Conservation (phyloP, 2,329 filamentous ascomycete species). For the Coniochaeta hoffmannii region DNA sequence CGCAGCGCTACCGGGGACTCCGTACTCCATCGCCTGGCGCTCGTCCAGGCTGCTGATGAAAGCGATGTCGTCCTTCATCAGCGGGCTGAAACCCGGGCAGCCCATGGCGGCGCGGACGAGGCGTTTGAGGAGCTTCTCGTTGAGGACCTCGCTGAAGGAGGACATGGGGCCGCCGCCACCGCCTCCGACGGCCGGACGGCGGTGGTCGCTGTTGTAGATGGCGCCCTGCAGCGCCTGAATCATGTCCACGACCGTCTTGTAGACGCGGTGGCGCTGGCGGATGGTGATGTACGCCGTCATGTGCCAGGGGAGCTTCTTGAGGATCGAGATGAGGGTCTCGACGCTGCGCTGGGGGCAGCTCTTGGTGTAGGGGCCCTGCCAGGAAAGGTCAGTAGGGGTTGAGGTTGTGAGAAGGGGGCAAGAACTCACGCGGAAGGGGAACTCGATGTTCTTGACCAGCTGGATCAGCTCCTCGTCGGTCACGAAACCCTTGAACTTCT, state of each 20-base stretch:
- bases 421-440: conserved; percentile 50
- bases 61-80: conserved; percentile 55
- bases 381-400: not conserved
- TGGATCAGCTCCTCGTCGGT: conserved; percentile 56
- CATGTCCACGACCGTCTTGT: conserved; percentile 41
- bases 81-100: conserved; percentile 52
- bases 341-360: conserved; percentile 58
- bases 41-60: conserved; percentile 29
- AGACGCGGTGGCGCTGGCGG: conserved; percentile 46
- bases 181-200: not conserved
- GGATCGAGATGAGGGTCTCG: conserved; percentile 57
- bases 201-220: conserved; percentile 22
- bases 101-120: conserved; percentile 43
- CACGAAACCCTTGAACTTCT: conserved; percentile 54
- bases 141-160: conserved; percentile 44
- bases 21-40: conserved; percentile 27
- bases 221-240: conserved; percentile 35
- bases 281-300: conserved; percentile 49
- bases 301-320: conserved; percentile 58
- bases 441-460: conserved; percentile 56
- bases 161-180: conserved; percentile 24
- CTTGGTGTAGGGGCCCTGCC: conserved; percentile 50
- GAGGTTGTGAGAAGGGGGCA: not conserved
- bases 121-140: conserved; percentile 43
- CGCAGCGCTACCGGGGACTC: conserved; percentile 39